These are phyloP conservation scores for Notholithocarpus densiflorus DNA, from an alignment of 306 rosid genomes.

Conservation along the genomic window DNA sequence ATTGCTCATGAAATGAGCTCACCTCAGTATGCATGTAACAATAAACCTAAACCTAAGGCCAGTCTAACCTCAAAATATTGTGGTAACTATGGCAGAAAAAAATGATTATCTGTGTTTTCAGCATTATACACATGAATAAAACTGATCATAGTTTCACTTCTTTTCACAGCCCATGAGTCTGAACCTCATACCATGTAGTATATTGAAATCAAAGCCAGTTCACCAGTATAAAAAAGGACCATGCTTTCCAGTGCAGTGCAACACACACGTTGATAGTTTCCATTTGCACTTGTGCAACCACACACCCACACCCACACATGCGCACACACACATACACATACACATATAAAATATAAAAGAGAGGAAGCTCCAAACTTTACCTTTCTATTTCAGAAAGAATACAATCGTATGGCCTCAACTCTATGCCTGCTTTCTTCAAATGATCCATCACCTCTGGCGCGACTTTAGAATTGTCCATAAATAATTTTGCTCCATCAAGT, in stretches of 20 bases:
- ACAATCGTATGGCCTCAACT: constrained; percentile 73
- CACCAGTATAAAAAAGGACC: neutral
- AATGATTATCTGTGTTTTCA: neutral
- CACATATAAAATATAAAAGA: neutral
- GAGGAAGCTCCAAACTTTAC: constrained; percentile 31
- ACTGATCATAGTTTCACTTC: neutral
- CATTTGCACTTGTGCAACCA: neutral
- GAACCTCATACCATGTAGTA: neutral
- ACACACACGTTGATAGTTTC: neutral
- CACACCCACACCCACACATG: too few species aligned
- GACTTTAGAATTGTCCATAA: constrained; percentile 72
- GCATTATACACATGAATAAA: neutral
- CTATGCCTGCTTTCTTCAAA: constrained; percentile 71
- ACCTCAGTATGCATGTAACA: neutral
- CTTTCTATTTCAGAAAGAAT: constrained; percentile 74
- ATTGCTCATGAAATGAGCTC: neutral
- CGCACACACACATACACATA: too few species aligned
- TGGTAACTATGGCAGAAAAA: neutral
- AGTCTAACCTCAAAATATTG: neutral
- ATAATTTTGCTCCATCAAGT: constrained; percentile 68
- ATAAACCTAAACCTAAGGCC: neutral
- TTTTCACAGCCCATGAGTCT: neutral
- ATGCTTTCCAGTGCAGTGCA: neutral
- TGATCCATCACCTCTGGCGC: constrained; percentile 70
- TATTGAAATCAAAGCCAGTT: neutral